A percentile compares a stretch with the other conserved stretches of the same genome.
Evolutionary conservation across 805 yeast genomes (phyloP).

Genomic region (Komagataella pastoris): DNA sequence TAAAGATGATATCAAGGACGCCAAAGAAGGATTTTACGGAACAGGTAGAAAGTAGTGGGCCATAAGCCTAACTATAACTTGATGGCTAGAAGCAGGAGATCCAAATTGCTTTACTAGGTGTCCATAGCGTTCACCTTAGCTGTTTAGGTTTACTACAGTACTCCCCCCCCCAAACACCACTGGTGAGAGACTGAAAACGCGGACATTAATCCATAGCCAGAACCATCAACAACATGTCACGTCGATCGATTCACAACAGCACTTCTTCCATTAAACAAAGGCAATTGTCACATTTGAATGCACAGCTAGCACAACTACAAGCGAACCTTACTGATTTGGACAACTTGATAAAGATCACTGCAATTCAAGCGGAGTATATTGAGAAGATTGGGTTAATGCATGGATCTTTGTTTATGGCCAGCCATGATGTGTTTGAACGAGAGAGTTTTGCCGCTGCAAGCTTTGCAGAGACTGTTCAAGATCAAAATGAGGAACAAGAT

Average conservation of each 20-base stretch:
- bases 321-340: slow-evolving; percentile 27
- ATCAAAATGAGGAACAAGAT: neutral
- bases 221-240: neutral
- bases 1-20: neutral
- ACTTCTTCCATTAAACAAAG: slow-evolving; percentile 11
- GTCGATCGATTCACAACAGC: neutral
- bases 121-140: too few species aligned
- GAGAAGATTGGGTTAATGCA: slow-evolving; percentile 28
- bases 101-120: neutral
- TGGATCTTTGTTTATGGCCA: slow-evolving; percentile 18
- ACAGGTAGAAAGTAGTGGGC: neutral
- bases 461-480: neutral
- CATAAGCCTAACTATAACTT: too few species aligned
- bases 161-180: neutral
- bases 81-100: neutral
- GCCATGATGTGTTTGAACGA: slow-evolving; percentile 4
- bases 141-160: neutral
- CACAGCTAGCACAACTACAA: slow-evolving; percentile 21
- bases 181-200: neutral
- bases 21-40: neutral
- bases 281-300: slow-evolving; percentile 20
- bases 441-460: neutral
- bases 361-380: slow-evolving; percentile 23
- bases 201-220: neutral
- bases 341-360: slow-evolving; percentile 22